Conservation (phyloP, 306 rosid species). For the Cucurbita moschata region DNA sequence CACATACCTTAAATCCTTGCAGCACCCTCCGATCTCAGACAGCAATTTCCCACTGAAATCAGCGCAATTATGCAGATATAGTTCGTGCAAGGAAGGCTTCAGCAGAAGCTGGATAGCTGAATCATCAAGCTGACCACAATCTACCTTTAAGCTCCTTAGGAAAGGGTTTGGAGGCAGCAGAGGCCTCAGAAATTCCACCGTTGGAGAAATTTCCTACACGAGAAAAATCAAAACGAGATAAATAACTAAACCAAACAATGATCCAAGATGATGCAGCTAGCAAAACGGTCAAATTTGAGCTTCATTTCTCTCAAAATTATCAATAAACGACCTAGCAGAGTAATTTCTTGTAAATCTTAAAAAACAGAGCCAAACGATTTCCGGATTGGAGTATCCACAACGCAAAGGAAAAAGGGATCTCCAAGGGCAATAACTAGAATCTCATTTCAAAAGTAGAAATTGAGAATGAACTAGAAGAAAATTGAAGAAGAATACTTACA, state of each 20-base stretch:
- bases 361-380: not conserved
- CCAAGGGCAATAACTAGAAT: not conserved
- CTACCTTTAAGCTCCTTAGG: conserved; percentile 47
- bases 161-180: conserved; percentile 57
- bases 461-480: not conserved
- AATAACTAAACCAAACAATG: not conserved
- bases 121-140: conserved; percentile 72
- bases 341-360: not conserved
- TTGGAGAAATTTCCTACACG: conserved; percentile 51
- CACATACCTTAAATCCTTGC: conserved; percentile 58
- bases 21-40: conserved; percentile 57
- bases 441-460: not conserved
- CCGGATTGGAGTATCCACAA: not conserved
- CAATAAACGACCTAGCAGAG: not conserved
- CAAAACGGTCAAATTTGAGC: not conserved
- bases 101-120: conserved; percentile 41
- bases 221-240: not conserved
- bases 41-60: conserved; percentile 80
- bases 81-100: conserved; percentile 55
- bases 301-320: not conserved
- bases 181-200: conserved; percentile 43
- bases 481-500: conserved; percentile 12
- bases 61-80: conserved; percentile 59
- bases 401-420: not conserved
- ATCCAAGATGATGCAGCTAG: not conserved